Conservation (phyloP, 73 alveolate species). For the Diophrys appendiculata region DNA sequence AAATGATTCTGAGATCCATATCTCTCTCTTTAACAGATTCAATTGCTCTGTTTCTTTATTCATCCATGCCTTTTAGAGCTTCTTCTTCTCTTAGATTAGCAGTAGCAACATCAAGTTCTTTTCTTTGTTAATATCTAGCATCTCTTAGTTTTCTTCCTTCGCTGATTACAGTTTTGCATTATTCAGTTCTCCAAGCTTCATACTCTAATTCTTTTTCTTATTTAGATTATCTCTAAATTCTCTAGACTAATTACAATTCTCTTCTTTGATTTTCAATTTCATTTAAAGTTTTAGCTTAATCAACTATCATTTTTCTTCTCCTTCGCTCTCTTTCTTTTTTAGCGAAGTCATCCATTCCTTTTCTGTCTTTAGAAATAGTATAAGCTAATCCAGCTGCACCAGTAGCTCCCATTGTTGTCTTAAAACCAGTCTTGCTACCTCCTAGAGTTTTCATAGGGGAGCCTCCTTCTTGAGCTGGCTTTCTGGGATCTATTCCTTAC, state of each 20-base stretch:
- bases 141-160: conserved; percentile 92
- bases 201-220: conserved; percentile 92
- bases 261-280: conserved; percentile 92
- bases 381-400: no score
- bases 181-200: conserved; percentile 92
- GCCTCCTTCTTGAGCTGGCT: conserved; percentile 42
- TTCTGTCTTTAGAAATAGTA: no score
- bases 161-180: conserved; percentile 86
- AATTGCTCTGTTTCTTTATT: conserved; percentile 78
- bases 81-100: conserved; percentile 90
- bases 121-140: conserved; percentile 85
- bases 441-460: conserved; percentile 7
- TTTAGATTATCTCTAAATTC: conserved; percentile 80
- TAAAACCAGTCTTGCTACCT: no score
- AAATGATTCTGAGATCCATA: conserved; percentile 70
- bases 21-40: conserved; percentile 69
- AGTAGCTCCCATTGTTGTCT: no score
- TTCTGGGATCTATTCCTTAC: conserved; percentile 61
- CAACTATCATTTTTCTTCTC: conserved; percentile 93
- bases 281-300: conserved; percentile 82
- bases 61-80: conserved; percentile 73
- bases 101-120: conserved; percentile 88
- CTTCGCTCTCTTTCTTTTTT: conserved; percentile 93
- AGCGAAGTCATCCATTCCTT: conserved; percentile 78
- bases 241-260: conserved; percentile 83